Evolutionary conservation across 768 basidiomycete species (phyloP).

Genomic region (Agaricus bisporus): DNA sequence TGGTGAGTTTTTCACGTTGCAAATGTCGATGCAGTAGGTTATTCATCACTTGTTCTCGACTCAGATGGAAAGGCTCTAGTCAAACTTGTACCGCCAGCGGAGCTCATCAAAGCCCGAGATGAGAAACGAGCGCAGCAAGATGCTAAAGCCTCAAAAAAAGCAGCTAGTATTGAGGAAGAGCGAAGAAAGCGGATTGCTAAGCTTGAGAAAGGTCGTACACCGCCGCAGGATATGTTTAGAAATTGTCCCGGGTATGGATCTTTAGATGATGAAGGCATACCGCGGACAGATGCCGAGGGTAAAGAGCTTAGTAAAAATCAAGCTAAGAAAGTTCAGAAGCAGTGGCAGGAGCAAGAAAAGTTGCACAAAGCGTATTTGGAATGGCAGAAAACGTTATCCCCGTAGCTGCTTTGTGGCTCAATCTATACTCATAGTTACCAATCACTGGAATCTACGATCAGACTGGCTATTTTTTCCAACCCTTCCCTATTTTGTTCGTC

Average conservation of each 20-base stretch:
- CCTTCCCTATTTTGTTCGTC: slow-evolving; percentile 73
- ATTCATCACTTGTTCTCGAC: slow-evolving; percentile 5
- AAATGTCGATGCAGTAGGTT: neutral
- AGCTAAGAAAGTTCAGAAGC: slow-evolving; percentile 73
- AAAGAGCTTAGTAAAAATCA: slow-evolving; percentile 80
- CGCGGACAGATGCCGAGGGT: slow-evolving; percentile 78
- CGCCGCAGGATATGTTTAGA: slow-evolving; percentile 77
- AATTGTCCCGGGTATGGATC: slow-evolving; percentile 68
- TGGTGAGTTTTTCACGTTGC: slow-evolving; percentile 38
- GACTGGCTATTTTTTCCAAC: slow-evolving; percentile 61
- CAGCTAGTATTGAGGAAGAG: slow-evolving; percentile 57
- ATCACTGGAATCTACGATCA: slow-evolving; percentile 58
- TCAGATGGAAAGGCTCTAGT: slow-evolving; percentile 92
- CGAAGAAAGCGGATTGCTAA: slow-evolving; percentile 65
- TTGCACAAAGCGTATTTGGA: slow-evolving; percentile 72
- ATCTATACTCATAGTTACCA: slow-evolving; percentile 40
- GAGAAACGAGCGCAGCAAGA: slow-evolving; percentile 75
- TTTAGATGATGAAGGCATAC: slow-evolving; percentile 84
- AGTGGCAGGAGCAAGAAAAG: slow-evolving; percentile 67
- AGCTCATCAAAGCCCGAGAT: slow-evolving; percentile 79
- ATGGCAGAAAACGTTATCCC: slow-evolving; percentile 26
- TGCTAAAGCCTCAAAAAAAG: slow-evolving; percentile 78
- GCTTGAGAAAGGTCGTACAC: slow-evolving; percentile 77
- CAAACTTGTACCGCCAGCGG: slow-evolving; percentile 80
- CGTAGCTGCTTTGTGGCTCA: slow-evolving; percentile 1